Evolutionary conservation across 192 early-diverging fungal species (phyloP).

Genomic region (Umbelopsis vinacea): DNA sequence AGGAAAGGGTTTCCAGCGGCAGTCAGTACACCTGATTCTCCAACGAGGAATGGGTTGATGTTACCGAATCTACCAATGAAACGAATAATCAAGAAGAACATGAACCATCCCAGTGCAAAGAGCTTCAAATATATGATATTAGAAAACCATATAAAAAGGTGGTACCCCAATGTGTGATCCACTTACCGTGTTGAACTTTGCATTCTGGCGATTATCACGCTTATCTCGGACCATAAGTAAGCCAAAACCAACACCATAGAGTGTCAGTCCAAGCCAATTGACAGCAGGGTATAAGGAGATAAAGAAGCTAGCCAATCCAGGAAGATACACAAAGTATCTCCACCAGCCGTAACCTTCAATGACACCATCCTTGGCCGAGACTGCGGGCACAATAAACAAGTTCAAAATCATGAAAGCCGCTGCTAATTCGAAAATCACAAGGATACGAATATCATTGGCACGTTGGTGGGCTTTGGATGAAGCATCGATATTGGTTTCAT

Average conservation of each 20-base stretch:
- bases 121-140: background rate
- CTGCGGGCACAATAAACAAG: conserved; percentile 10
- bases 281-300: conserved; percentile 19
- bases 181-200: conserved; percentile 59
- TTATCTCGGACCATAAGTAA: conserved; percentile 16
- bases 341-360: conserved; percentile 22
- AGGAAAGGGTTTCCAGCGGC: conserved; percentile 15
- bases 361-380: background rate
- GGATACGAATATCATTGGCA: background rate
- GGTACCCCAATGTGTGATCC: background rate
- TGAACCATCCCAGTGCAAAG: conserved; percentile 43
- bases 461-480: background rate
- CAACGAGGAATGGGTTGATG: conserved; percentile 5
- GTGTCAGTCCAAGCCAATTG: conserved; percentile 26
- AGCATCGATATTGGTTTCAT: background rate
- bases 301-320: conserved; percentile 8
- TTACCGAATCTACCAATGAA: conserved; percentile 21
- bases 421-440: conserved; percentile 4
- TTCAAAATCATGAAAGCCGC: conserved; percentile 7
- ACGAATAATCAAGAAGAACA: conserved; percentile 36
- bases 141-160: background rate
- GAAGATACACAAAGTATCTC: conserved; percentile 25
- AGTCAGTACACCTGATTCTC: background rate
- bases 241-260: conserved; percentile 25
- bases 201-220: conserved; percentile 31